A percentile compares a stretch with the other conserved stretches of the same genome.
phyloP scores from a whole-genome alignment of 1,284 basidiomycete species.

The Tetrapyrgos nigripes region DNA sequence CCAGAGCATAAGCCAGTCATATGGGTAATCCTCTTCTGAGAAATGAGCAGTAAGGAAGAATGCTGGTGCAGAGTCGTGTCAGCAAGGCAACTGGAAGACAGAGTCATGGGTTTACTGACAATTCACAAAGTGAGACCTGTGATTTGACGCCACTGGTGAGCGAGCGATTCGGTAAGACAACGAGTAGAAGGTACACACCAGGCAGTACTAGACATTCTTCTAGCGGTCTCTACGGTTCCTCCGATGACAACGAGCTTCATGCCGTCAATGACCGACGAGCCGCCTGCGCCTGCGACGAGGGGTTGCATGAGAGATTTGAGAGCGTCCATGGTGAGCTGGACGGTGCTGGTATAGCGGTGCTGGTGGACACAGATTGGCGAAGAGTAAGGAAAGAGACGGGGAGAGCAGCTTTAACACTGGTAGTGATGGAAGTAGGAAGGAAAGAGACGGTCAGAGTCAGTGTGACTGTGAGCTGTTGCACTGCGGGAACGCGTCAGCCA shows the following conservation, averaged over 20 bases:
- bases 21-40: constrained; percentile 84
- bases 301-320: constrained; percentile 83
- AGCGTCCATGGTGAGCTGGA: constrained; percentile 65
- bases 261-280: constrained; percentile 80
- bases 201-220: constrained; percentile 79
- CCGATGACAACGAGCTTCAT: constrained; percentile 87
- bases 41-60: constrained; percentile 89
- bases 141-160: constrained; percentile 17
- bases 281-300: constrained; percentile 74
- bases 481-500: background rate
- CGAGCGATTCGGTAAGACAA: constrained; percentile 11
- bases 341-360: background rate
- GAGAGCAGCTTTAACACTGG: too few relatives aligned
- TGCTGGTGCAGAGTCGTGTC: constrained; percentile 45
- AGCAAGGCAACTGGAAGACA: background rate
- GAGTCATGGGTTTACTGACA: constrained; percentile 52
- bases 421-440: background rate
- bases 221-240: constrained; percentile 83
- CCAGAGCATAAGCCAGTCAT: constrained; percentile 87
- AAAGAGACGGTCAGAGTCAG: background rate
- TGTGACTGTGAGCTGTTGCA: too few relatives aligned
- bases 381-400: too few relatives aligned
- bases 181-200: constrained; percentile 54
- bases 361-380: too few relatives aligned
- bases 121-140: constrained; percentile 81